Evolutionary conservation across 768 basidiomycete species (phyloP), one percentile per base, ranked within the genome.

Genomic region (Serendipita indica): DNA sequence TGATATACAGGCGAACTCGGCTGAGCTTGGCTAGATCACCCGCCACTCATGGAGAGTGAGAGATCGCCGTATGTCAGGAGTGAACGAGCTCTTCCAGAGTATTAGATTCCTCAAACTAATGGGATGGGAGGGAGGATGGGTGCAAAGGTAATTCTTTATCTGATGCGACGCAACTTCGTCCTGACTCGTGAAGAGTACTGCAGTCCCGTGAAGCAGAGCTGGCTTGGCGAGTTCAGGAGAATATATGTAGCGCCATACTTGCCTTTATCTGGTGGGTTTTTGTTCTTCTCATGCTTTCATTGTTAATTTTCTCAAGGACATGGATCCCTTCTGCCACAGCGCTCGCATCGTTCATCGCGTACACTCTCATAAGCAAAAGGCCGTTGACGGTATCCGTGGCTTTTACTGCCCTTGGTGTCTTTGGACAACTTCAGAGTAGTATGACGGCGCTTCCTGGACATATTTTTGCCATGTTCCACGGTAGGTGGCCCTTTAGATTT

Each of bases 351-450:
- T 86, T 84, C 67, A 69, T 82, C 39, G 81, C 64, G 64, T 86
- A 82, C 63, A 84, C 86, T 5, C 69, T 84, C 20, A 71, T 87
- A 39, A 84, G 80, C 3, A 74, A 77, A 14, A 67, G 85, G 61
- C 75, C 73, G 22, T 69, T 90, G 18, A 89, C 86, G 0, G 84
- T 89, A 2, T 81, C 85, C 0, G 82, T 83, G 61, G 88, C 87
- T 0, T 90, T 90, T 70, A 87, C 87, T 0, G 77, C 87, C 0
- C 77, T 90, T 20, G 81, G 86, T 1, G 72, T 89, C 18, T 89
- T 92, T 70, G 74, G 79, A 1, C 79, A 84, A 67, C 71, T 89
- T 2, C 81, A 84, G 63, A 75, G 73, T 28, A 80, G 83, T 1
- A 82, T 86, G 80, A 77, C 79, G 3, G 74, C 74, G 14, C 69